phyloP scores from a whole-genome alignment of 2,329 filamentous ascomycete genomes.

The Leptographium radiaticola region DNA sequence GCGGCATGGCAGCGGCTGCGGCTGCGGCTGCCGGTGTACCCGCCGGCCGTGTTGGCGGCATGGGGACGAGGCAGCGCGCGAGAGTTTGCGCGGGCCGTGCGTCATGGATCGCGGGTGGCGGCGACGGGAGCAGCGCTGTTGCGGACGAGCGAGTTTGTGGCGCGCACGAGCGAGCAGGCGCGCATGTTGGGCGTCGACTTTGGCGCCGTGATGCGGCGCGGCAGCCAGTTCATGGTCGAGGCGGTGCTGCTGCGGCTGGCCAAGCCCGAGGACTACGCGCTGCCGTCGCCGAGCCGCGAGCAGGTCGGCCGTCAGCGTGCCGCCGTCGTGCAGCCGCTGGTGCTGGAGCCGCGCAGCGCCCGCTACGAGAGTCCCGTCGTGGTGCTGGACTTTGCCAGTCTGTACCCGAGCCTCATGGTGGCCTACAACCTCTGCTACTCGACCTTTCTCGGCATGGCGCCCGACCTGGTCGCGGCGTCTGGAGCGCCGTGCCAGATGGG shows the following conservation, averaged over 20 bases:
- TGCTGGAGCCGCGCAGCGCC: constrained; percentile 93
- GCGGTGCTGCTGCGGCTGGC: constrained; percentile 98
- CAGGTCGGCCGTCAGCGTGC: constrained; percentile 93
- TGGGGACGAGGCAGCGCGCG: constrained; percentile 62
- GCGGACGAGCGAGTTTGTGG: constrained; percentile 76
- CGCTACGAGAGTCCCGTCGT: constrained; percentile 86
- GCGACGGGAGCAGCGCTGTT: constrained; percentile 82
- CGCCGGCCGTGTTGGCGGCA: constrained; percentile 60
- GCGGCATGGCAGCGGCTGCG: constrained; percentile 86
- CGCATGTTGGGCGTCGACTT: constrained; percentile 89
- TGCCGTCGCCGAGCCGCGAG: constrained; percentile 79
- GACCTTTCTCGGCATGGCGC: constrained; percentile 62
- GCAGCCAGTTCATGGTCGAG: constrained; percentile 97
- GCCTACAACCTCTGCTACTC: constrained; percentile 99
- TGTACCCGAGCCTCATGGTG: constrained; percentile 98
- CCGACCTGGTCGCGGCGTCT: no score
- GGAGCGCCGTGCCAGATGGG: constrained; percentile 68
- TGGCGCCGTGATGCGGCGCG: constrained; percentile 87
- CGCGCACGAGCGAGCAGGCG: constrained; percentile 87
- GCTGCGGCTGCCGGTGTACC: constrained; percentile 76
- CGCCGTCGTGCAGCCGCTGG: constrained; percentile 81
- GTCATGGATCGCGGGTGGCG: constrained; percentile 65
- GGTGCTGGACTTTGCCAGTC: constrained; percentile 88
- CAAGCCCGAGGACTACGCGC: constrained; percentile 86
- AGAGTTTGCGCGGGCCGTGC: constrained; percentile 60